Percentiles rank a stretch among this genome's conserved stretches.
These are phyloP conservation scores for Suhomyces pyralidae DNA, from an alignment of 805 yeast genomes.

Conservation along the genomic window DNA sequence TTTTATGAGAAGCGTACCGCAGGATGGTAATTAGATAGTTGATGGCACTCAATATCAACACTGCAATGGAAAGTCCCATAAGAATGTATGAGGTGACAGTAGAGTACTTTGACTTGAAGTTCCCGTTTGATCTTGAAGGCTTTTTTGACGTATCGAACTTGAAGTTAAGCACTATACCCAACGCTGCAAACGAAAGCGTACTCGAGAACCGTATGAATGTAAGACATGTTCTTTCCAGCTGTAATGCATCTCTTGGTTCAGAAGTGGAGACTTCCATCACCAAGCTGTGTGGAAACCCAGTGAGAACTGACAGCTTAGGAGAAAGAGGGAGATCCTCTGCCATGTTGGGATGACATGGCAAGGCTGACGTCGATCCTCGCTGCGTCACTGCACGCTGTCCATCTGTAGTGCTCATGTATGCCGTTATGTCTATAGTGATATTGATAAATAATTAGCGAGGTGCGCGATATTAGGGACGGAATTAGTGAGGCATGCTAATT, in stretches of 20 bases:
- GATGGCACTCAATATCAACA: slow-evolving; percentile 36
- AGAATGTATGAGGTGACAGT: slow-evolving; percentile 27
- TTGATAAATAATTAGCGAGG: background rate
- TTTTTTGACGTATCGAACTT: slow-evolving; percentile 33
- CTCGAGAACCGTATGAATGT: slow-evolving; percentile 47
- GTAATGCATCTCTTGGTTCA: slow-evolving; percentile 54
- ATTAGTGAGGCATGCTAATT: background rate
- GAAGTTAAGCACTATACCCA: slow-evolving; percentile 46
- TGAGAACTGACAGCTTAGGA: background rate
- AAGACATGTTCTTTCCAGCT: slow-evolving; percentile 52
- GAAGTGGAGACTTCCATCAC: slow-evolving; percentile 37
- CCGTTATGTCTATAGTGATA: background rate
- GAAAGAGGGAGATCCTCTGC: background rate
- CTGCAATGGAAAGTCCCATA: slow-evolving; percentile 35
- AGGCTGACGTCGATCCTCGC: background rate
- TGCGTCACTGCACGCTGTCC: background rate
- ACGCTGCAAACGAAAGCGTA: slow-evolving; percentile 44
- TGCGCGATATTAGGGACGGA: background rate
- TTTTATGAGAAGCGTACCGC: slow-evolving; percentile 41
- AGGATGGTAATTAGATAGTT: slow-evolving; percentile 45
- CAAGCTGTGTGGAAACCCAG: slow-evolving; percentile 19
- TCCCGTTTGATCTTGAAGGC: background rate
- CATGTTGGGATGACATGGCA: background rate
- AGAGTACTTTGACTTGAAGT: slow-evolving; percentile 1
- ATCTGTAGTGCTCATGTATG: background rate